A percentile compares a stretch with the other conserved stretches of the same genome.
Conservation (phyloP, 2,329 filamentous ascomycete species). For the Pseudogymnoascus sp. region DNA sequence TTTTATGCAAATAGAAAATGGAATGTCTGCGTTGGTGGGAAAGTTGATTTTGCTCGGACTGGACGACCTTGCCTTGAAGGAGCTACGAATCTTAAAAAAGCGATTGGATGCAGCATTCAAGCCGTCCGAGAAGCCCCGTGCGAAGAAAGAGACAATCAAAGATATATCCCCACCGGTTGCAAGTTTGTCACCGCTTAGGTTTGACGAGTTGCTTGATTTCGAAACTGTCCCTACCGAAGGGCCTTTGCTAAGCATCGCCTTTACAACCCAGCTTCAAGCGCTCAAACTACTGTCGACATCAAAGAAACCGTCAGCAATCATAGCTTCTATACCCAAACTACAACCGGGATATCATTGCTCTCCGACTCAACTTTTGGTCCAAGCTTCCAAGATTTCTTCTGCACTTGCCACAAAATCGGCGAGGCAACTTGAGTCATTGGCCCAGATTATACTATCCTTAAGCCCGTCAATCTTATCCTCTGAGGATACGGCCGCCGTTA, state of each 20-base stretch:
- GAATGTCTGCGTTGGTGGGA: constrained; percentile 61
- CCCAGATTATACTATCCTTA: constrained; percentile 57
- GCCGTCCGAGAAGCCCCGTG: constrained; percentile 14
- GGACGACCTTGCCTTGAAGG: constrained; percentile 61
- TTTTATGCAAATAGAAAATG: constrained; percentile 63
- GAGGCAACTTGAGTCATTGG: constrained; percentile 59
- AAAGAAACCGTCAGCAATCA: constrained; percentile 53
- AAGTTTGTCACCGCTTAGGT: constrained; percentile 32
- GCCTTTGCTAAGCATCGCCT: constrained; percentile 46
- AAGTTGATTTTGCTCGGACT: constrained; percentile 59
- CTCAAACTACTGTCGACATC: constrained; percentile 55
- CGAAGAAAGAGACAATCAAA: constrained; percentile 20
- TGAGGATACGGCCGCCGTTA: constrained; percentile 50
- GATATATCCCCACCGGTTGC: constrained; percentile 27
- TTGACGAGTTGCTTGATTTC: constrained; percentile 59
- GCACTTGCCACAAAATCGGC: constrained; percentile 50
- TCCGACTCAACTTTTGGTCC: constrained; percentile 49
- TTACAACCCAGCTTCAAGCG: constrained; percentile 57
- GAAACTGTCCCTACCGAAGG: constrained; percentile 37
- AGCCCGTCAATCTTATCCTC: constrained; percentile 59
- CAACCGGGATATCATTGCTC: constrained; percentile 47
- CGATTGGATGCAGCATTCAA: constrained; percentile 43
- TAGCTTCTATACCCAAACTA: constrained; percentile 50
- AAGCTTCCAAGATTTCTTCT: constrained; percentile 27
- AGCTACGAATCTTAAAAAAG: constrained; percentile 59